These are phyloP conservation scores for Aspergillus niger DNA, from an alignment of 2,329 filamentous ascomycete genomes.

Conservation along the genomic window DNA sequence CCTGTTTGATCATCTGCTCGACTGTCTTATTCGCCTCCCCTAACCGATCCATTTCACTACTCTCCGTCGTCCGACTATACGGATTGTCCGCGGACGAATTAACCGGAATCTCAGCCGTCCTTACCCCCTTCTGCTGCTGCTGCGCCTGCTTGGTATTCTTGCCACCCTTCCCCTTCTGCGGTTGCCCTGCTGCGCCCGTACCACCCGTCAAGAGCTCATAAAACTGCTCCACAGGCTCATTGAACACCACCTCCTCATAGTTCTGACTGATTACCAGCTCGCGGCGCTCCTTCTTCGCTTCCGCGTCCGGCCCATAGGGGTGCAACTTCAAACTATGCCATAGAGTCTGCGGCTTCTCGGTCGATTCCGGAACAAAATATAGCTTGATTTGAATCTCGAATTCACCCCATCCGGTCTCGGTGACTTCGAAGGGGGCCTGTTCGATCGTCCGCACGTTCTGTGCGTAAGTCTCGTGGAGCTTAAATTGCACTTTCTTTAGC, in stretches of 20 bases:
- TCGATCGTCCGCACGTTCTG: slow-evolving; percentile 87
- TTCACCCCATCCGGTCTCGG: slow-evolving; percentile 96
- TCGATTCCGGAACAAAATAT: slow-evolving; percentile 83
- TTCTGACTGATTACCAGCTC: slow-evolving; percentile 73
- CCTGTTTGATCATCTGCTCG: slow-evolving; percentile 62
- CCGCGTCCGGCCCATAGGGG: slow-evolving; percentile 77
- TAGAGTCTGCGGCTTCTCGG: slow-evolving; percentile 92
- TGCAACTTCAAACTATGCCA: slow-evolving; percentile 92
- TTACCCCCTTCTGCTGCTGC: slow-evolving; percentile 55
- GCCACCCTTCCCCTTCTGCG: slow-evolving; percentile 60
- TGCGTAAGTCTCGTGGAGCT: slow-evolving; percentile 94
- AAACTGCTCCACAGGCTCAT: slow-evolving; percentile 91
- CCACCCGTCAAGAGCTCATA: slow-evolving; percentile 82
- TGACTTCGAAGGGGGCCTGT: slow-evolving; percentile 76
- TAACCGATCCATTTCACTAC: slow-evolving; percentile 66
- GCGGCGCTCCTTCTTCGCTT: slow-evolving; percentile 67
- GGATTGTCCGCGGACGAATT: slow-evolving; percentile 66
- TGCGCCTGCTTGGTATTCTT: slow-evolving; percentile 54
- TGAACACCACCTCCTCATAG: slow-evolving; percentile 95
- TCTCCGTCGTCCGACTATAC: slow-evolving; percentile 73
- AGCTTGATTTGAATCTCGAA: slow-evolving; percentile 96
- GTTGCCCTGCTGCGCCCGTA: slow-evolving; percentile 45
- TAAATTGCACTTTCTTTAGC: slow-evolving; percentile 96
- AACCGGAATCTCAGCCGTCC: slow-evolving; percentile 74
- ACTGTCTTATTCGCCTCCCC: slow-evolving; percentile 62